Base-by-base conservation (phyloP, 306 rosid genomes). In the Oemleria cerasiformis region DNA sequence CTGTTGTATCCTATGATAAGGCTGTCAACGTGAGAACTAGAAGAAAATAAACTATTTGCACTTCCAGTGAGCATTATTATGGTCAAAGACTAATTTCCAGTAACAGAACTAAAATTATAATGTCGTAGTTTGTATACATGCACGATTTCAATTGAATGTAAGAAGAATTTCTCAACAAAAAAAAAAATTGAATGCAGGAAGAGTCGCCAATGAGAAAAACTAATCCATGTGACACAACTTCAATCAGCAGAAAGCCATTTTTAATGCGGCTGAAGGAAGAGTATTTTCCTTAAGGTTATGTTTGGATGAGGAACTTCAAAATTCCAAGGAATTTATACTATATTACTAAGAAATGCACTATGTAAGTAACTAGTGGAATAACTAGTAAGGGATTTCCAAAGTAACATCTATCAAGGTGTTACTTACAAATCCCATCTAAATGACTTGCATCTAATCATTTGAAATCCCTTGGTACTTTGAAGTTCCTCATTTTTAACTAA, bases 1-100 rank as follows among this genome's bases (percentile, higher is more conserved):
- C 79, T 36, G 65, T 75, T 73, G 44, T 77, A 82, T 79, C 92
- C 97, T 91, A 80, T 45, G 72, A 79, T 76, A 87, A 80, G 65
- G 48, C 58, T 42, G 68, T 36, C 58, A 79, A 73, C 60, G 68
- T 82, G 73, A 82, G 76, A 67, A 86, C 73, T 63, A 68, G 64
- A 76, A 66, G 70, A 80, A 77, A 71, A 60, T 65, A 64, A 73
- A 49, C 42, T 57, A 65, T 79, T 59, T 74, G 49, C 50, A 21
- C 15, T 50, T 13, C 44, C 30, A 23, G 16, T 45, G 36, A 49
- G 21, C 36, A 38, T 41, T 21, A n/a, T 19, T 51, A 53, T 66
- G 60, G 49, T 58, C 70, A 75, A 21, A 58, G 48, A 59, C 64
- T 11, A 65, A 71, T 38, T 43, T 72, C 50, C 53, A n/a, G 19